A percentile compares a stretch with the other conserved stretches of the same genome.
Evolutionary conservation across 2,329 filamentous ascomycete genomes (phyloP).

Genomic region (Thielaviopsis populi): DNA sequence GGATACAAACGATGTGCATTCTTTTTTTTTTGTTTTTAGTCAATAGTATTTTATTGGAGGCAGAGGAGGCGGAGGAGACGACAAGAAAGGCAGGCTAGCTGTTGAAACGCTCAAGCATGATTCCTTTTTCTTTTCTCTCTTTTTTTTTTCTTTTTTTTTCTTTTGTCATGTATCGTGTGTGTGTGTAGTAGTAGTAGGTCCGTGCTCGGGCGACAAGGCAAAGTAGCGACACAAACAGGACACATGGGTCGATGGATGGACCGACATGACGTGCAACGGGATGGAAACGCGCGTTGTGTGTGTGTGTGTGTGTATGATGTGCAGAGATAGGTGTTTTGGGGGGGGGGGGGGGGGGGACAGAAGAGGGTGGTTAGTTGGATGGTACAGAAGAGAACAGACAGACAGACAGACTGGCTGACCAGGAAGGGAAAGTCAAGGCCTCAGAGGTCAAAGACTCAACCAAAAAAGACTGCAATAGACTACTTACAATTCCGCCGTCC

Average conservation of each 20-base stretch:
- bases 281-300: neutral
- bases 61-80: neutral
- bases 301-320: neutral
- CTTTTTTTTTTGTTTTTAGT: neutral
- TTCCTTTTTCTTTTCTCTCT: neutral
- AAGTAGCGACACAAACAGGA: too few species aligned
- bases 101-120: conserved; percentile 2
- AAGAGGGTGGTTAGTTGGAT: too few species aligned
- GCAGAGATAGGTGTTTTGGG: neutral
- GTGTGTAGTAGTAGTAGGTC: too few species aligned
- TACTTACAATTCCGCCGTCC: conserved; percentile 35
- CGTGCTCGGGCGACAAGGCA: too few species aligned
- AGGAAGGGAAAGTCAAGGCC: neutral
- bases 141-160: neutral
- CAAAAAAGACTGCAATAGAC: neutral
- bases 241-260: too few species aligned
- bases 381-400: too few species aligned
- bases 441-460: neutral
- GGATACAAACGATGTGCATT: neutral
- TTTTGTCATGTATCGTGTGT: neutral
- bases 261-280: too few species aligned
- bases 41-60: neutral
- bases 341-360: too few species aligned
- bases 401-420: neutral
- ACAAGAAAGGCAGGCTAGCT: neutral